These are phyloP conservation scores for Acephala macrosclerotiorum DNA, from an alignment of 2,329 filamentous ascomycete genomes.

Conservation along the genomic window DNA sequence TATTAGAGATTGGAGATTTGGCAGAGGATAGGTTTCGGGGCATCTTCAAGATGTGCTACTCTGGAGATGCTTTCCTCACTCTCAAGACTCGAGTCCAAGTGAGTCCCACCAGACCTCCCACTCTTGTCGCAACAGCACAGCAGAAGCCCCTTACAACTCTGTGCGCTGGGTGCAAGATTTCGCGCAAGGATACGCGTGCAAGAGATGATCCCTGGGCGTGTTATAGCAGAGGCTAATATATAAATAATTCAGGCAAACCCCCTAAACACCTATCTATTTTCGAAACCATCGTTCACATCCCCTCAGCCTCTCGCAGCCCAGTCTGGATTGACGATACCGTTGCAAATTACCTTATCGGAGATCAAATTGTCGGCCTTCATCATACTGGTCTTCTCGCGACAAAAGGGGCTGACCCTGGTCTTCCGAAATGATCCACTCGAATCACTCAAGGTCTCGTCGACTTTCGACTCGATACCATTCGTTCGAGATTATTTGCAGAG, in stretches of 20 bases:
- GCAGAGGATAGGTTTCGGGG: conserved; percentile 96
- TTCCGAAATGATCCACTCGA: conserved; percentile 98
- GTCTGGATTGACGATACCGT: conserved; percentile 92
- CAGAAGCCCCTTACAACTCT: conserved; percentile 17
- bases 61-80: conserved; percentile 93
- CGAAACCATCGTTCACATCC: conserved; percentile 90
- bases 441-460: conserved; percentile 97
- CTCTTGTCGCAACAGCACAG: conserved; percentile 8
- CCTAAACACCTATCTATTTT: conserved; percentile 92
- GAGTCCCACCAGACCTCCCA: conserved; percentile 47
- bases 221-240: conserved; percentile 57
- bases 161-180: conserved; percentile 36
- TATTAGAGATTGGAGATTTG: conserved; percentile 95
- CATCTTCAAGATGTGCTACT: conserved; percentile 99
- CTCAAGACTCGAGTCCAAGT: conserved; percentile 94
- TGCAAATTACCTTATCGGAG: conserved; percentile 95
- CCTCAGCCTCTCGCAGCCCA: conserved; percentile 90
- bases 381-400: conserved; percentile 95
- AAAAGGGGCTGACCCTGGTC: conserved; percentile 95
- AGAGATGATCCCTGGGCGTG: conserved; percentile 31
- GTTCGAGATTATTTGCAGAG: conserved; percentile 96
- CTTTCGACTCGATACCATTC: conserved; percentile 98
- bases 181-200: conserved; percentile 42
- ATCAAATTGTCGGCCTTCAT: conserved; percentile 97
- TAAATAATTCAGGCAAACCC: conserved; percentile 78